Evolutionary conservation across 2,329 filamentous ascomycete species (phyloP).

Genomic region (Botrytis porri): DNA sequence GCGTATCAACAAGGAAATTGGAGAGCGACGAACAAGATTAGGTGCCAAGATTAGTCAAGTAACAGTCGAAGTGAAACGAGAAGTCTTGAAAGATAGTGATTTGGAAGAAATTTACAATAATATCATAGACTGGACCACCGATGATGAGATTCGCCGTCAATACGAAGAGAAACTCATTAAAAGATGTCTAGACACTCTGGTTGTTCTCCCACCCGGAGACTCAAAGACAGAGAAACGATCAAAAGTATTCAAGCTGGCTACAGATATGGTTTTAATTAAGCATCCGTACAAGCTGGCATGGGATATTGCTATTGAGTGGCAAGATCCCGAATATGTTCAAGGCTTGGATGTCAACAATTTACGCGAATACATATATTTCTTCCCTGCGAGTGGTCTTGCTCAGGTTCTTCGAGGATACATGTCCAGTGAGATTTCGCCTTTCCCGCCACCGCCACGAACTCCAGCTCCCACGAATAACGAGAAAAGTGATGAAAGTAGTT

Average conservation of each 20-base stretch:
- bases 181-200: conserved; percentile 74
- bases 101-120: conserved; percentile 79
- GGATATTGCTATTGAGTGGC: conserved; percentile 88
- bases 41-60: conserved; percentile 82
- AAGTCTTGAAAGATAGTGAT: conserved; percentile 72
- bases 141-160: conserved; percentile 77
- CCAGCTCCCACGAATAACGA: conserved; percentile 39
- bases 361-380: conserved; percentile 76
- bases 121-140: conserved; percentile 84
- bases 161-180: conserved; percentile 90
- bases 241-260: conserved; percentile 72
- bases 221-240: conserved; percentile 69
- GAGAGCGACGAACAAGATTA: conserved; percentile 80
- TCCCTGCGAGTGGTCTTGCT: conserved; percentile 77
- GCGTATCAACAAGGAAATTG: conserved; percentile 84
- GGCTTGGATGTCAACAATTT: conserved; percentile 77
- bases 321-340: conserved; percentile 70
- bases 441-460: conserved; percentile 58
- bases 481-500: conserved; percentile 50
- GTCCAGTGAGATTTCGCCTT: conserved; percentile 80
- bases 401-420: conserved; percentile 82
- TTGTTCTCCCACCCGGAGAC: conserved; percentile 60
- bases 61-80: conserved; percentile 80
- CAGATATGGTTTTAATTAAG: conserved; percentile 94
- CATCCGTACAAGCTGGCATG: conserved; percentile 87